Conservation (phyloP, 306 rosid species). For the Malus domestica region ASM211411v1 NC_041797.1:28623001-28623500, state of each 20-base stretch:
- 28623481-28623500: neutral
- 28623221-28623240: constrained; percentile 22
- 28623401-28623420: constrained; percentile 24
- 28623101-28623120: constrained; percentile 85
- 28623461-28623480: neutral
- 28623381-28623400: constrained; percentile 12
- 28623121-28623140: constrained; percentile 94
- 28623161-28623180: constrained; percentile 81
- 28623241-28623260: neutral
- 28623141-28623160: constrained; percentile 83
- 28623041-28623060: constrained; percentile 97
- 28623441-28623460: neutral
- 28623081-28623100: constrained; percentile 69
- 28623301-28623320: constrained; percentile 15
- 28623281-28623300: constrained; percentile 17
- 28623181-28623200: constrained; percentile 73
- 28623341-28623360: constrained; percentile 21
- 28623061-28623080: constrained; percentile 89
- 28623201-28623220: constrained; percentile 76
- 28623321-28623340: constrained; percentile 8
- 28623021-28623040: constrained; percentile 73
- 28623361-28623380: constrained; percentile 15
- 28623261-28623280: neutral
- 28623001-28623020: constrained; percentile 83
- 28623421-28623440: neutral